Conservation (phyloP, 2,329 filamentous ascomycete species). For the Cadophora gregata region DNA sequence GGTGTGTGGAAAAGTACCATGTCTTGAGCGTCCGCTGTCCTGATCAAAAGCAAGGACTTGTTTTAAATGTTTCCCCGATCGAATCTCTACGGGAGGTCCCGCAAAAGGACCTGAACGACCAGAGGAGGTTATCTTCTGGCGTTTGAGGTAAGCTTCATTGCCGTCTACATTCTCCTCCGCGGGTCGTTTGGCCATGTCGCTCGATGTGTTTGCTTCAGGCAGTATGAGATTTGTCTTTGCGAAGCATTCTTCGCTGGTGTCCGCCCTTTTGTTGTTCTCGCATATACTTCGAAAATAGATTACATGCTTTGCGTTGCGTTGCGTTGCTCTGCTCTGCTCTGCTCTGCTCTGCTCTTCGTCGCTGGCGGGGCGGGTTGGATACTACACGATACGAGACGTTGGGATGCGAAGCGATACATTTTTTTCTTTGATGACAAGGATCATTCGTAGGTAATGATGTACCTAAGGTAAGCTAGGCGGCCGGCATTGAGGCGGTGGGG, state of each 20-base stretch:
- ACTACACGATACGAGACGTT: too few species aligned
- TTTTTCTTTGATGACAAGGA: neutral
- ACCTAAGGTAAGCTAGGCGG: too few species aligned
- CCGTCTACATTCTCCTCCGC: slow-evolving; percentile 40
- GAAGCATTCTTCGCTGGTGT: neutral
- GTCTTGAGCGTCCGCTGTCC: slow-evolving; percentile 69
- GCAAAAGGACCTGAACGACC: slow-evolving; percentile 48
- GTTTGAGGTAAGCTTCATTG: slow-evolving; percentile 44
- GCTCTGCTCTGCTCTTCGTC: too few species aligned
- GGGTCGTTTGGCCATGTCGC: slow-evolving; percentile 42
- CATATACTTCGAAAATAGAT: too few species aligned
- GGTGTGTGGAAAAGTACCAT: slow-evolving; percentile 53
- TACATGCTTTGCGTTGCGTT: too few species aligned
- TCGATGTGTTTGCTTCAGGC: neutral
- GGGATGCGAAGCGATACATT: too few species aligned
- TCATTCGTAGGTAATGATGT: too few species aligned
- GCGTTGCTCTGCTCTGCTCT: too few species aligned
- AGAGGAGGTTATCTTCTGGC: slow-evolving; percentile 51
- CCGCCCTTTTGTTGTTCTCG: neutral
- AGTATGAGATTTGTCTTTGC: neutral
- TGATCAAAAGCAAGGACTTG: slow-evolving; percentile 74
- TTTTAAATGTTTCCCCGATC: slow-evolving; percentile 69
- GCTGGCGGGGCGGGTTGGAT: too few species aligned
- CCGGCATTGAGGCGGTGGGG: too few species aligned
- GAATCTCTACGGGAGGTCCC: slow-evolving; percentile 61